Evolutionary conservation across 768 basidiomycete species (phyloP), one percentile per base, ranked within the genome.

Genomic region (Suillus ampliporus): DNA sequence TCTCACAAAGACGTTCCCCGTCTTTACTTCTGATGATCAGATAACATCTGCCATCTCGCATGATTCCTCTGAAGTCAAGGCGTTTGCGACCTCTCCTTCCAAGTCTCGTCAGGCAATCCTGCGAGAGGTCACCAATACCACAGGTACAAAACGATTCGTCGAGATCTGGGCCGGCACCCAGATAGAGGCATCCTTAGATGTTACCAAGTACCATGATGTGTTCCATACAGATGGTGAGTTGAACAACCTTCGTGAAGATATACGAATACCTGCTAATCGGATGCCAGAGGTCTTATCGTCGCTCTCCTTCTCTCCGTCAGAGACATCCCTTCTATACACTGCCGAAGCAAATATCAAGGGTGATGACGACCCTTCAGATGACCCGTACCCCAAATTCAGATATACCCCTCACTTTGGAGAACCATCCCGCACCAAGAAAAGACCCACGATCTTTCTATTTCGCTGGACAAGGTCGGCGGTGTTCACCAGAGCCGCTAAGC

Each of bases 331-430:
- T 11, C 66, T 89, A 15, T 91, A 91, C 64, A 79, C 81, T 4
- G 90, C 89, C 3, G 90, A 91, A 68, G 79, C 73, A 0, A 86
- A 84, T 17, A 60, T 66, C 7, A 64, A 64, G 4, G 57, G 60
- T 6, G 35, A 65, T 31, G 51, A 60, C 9, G 64, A 60, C 11
- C 74, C 75, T 5, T 70, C 72, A 21, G 62, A 67, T 5, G 68
- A 69, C 50, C 65, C 69, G 23, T 73, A 76, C 64, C 68, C 68
- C 31, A 84, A 83, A 59, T 90, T 86, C 64, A 74, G 79, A 28
- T 91, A 82, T 70, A 76, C 68, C 1, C 88, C 89, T 5, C 78
- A 83, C 50, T 85, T 89, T 62, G 91, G 90, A 0, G 90, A 92
- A 72, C 81, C 81, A 6, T 69, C 89, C n/a, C 70, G 71, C 5